Percentiles rank a stretch among this genome's conserved stretches.
Evolutionary conservation across 108 stramenopile genomes (phyloP).

Genomic region (Skeletonema menzelii): DNA sequence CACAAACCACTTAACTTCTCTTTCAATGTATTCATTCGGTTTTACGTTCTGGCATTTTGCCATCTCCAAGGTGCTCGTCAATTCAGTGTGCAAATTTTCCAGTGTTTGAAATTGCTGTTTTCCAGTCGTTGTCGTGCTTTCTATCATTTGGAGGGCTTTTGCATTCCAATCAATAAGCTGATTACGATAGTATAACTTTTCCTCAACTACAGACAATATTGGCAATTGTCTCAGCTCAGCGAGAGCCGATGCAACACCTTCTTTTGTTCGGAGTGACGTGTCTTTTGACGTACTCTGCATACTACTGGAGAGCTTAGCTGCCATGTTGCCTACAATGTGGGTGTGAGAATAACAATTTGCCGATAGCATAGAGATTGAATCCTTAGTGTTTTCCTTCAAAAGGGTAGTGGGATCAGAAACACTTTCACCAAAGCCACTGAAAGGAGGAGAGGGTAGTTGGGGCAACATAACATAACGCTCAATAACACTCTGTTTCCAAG

Average conservation of each 20-base stretch:
- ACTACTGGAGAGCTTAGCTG: slow-evolving; percentile 4
- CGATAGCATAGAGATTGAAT: slow-evolving; percentile 37
- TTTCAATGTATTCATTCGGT: slow-evolving; percentile 45
- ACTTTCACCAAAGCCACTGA: slow-evolving; percentile 22
- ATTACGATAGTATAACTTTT: slow-evolving; percentile 54
- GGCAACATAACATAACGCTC: slow-evolving; percentile 31
- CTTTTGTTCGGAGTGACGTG: slow-evolving; percentile 20
- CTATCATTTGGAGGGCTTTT: slow-evolving; percentile 16
- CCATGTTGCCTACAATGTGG: slow-evolving; percentile 33
- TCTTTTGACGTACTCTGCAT: slow-evolving; percentile 11
- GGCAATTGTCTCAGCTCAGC: slow-evolving; percentile 45
- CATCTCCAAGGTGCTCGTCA: slow-evolving; percentile 32
- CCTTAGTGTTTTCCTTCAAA: slow-evolving; percentile 35
- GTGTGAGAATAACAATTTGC: slow-evolving; percentile 38
- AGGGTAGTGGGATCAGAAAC: slow-evolving; percentile 18
- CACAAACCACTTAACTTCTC: slow-evolving; percentile 56
- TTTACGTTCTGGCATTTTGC: slow-evolving; percentile 27
- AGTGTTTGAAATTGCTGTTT: slow-evolving; percentile 32
- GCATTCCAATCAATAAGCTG: slow-evolving; percentile 66
- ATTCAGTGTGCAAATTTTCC: slow-evolving; percentile 31
- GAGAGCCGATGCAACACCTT: slow-evolving; percentile 35
- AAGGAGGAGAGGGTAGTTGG: slow-evolving; percentile 34
- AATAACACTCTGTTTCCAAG: slow-evolving; percentile 17
- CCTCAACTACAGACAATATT: slow-evolving; percentile 66
- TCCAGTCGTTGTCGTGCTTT: background rate